A percentile compares a stretch with the other conserved stretches of the same genome.
These are phyloP conservation scores for Pisolithus marmoratus DNA, from an alignment of 768 basidiomycete genomes.

Conservation along the genomic window DNA sequence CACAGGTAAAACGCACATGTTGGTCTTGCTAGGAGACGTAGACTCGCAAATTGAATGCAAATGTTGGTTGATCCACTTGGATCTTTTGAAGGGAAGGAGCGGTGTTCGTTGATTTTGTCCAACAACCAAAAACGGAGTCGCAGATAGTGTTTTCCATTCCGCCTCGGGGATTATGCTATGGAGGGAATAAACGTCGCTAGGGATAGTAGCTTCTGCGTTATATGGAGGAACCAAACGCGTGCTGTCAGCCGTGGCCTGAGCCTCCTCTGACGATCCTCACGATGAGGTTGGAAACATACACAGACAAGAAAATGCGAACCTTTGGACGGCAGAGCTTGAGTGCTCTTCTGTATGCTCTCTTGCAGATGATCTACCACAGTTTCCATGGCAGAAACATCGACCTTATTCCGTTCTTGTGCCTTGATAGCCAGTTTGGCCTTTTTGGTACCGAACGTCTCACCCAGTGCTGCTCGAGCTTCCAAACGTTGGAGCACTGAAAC, in stretches of 20 bases:
- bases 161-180: conserved; percentile 73
- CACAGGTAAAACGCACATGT: conserved; percentile 42
- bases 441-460: conserved; percentile 91
- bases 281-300: not conserved
- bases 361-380: conserved; percentile 77
- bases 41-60: conserved; percentile 37
- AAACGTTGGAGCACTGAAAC: conserved; percentile 47
- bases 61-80: conserved; percentile 69
- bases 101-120: conserved; percentile 42
- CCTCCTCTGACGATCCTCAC: conserved; percentile 46
- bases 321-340: conserved; percentile 58
- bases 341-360: conserved; percentile 73
- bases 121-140: conserved; percentile 50
- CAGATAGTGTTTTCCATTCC: conserved; percentile 71
- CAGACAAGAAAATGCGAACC: conserved; percentile 32
- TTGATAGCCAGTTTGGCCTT: conserved; percentile 85
- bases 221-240: conserved; percentile 74
- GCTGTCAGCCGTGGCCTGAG: conserved; percentile 55
- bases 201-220: conserved; percentile 57
- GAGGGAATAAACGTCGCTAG: conserved; percentile 69
- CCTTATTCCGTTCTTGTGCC: conserved; percentile 82
- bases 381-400: conserved; percentile 86
- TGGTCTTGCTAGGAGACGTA: conserved; percentile 50
- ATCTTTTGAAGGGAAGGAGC: conserved; percentile 56
- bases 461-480: conserved; percentile 70